These are phyloP conservation scores for Rutstroemia sp. DNA, from an alignment of 2,329 filamentous ascomycete genomes.

Conservation along the genomic window DNA sequence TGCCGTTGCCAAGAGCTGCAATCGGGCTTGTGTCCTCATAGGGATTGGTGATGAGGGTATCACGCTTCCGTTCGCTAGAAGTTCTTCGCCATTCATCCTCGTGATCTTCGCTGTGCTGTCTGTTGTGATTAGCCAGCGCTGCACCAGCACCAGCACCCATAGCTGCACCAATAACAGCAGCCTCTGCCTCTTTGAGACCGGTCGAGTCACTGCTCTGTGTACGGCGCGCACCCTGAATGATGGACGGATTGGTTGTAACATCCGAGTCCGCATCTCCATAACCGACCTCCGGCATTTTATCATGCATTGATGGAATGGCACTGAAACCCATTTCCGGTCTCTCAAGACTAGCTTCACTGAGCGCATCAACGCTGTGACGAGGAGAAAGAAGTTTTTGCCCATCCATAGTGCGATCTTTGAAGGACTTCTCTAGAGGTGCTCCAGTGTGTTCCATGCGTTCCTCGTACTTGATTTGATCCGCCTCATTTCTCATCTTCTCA, in stretches of 20 bases:
- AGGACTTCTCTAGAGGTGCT: constrained; percentile 53
- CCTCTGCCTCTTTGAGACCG: constrained; percentile 28
- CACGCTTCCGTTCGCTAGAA: constrained; percentile 55
- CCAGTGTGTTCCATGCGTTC: constrained; percentile 32
- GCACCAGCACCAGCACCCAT: constrained; percentile 47
- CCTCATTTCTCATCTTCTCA: constrained; percentile 19
- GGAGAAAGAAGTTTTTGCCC: constrained; percentile 45
- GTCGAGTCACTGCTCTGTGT: constrained; percentile 14
- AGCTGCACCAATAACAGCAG: constrained; percentile 38
- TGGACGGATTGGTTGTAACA: constrained; percentile 76
- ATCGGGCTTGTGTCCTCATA: constrained; percentile 59
- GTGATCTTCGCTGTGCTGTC: constrained; percentile 47
- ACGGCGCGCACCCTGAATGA: constrained; percentile 53
- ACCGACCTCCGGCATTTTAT: constrained; percentile 73
- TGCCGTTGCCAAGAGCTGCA: constrained; percentile 31
- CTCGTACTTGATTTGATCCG: constrained; percentile 24
- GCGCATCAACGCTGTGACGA: constrained; percentile 51
- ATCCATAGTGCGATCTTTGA: constrained; percentile 56
- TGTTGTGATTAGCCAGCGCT: constrained; percentile 45
- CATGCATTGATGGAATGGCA: constrained; percentile 58
- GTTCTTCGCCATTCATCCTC: constrained; percentile 59
- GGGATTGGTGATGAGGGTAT: constrained; percentile 59
- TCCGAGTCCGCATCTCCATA: constrained; percentile 55
- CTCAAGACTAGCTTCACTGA: constrained; percentile 38
- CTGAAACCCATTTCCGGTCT: constrained; percentile 56